A percentile compares a stretch with the other conserved stretches of the same genome.
phyloP scores from a whole-genome alignment of 257 asterid species.

The Paraleonurus japonicus region DNA sequence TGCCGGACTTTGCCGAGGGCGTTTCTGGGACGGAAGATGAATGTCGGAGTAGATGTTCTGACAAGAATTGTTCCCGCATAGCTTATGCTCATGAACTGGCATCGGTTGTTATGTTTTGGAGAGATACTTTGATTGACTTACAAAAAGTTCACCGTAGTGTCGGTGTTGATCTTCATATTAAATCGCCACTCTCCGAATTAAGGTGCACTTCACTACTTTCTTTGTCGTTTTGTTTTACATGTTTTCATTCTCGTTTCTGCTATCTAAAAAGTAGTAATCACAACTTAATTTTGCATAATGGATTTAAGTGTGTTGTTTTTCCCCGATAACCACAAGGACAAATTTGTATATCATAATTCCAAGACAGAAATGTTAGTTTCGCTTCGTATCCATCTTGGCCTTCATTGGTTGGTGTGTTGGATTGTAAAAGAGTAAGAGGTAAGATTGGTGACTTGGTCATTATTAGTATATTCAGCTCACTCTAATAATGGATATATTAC shows the following conservation, averaged over 20 bases:
- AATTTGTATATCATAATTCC: conserved; percentile 35
- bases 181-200: conserved; percentile 41
- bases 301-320: background rate
- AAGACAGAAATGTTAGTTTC: conserved; percentile 23
- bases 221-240: background rate
- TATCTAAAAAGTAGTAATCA: too few species aligned
- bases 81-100: conserved; percentile 37
- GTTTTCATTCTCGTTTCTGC: too few species aligned
- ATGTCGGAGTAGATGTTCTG: conserved; percentile 35
- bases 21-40: conserved; percentile 18
- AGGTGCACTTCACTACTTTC: conserved; percentile 30
- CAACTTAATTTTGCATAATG: too few species aligned
- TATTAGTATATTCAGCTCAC: background rate
- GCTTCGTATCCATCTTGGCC: conserved; percentile 19
- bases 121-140: conserved; percentile 35
- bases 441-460: background rate
- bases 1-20: conserved; percentile 37
- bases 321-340: conserved; percentile 15
- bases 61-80: conserved; percentile 49
- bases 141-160: conserved; percentile 31
- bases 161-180: conserved; percentile 50
- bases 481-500: background rate
- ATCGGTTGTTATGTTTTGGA: conserved; percentile 66
- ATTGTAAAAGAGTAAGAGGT: conserved; percentile 41
- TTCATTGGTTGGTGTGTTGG: conserved; percentile 36